Base-by-base conservation (phyloP, 305 asterid genomes). In the Fraxinus nigra region DNA sequence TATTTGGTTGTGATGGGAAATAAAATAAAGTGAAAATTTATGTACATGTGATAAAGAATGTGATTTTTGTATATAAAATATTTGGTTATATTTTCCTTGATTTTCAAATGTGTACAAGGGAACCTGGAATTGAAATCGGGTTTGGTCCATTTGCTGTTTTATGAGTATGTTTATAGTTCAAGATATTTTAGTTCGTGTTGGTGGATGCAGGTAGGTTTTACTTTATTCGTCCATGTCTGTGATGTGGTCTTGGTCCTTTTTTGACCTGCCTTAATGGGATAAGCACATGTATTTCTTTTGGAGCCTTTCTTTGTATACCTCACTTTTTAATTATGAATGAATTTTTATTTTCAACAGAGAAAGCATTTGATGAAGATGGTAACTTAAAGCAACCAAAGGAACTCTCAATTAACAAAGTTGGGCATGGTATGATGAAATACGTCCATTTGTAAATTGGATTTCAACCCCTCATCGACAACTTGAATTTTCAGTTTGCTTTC, bases 381-480 rank as follows among this genome's bases (percentile, higher is more conserved):
- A 89, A 89, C 87, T 84, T 96, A 88, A 96, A 92, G 91, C 98
- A 96, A 87, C 90, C 97, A 59, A 93, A 96, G 87, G 79, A 93
- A 78, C 91, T 96, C 78, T 94, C 99, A 14, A 94, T 94, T 51
- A 94, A 94, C 86, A 96, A 96, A 96, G 99, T 94, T 84, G 98
- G 99, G 22, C 98, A 96, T 81, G 99, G 99, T 96, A 93, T 81
- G 83, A 78, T 72, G 72, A 35, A 63, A 61, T 33, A 22, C 24
- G 37, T 75, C 63, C 74, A 79, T 40, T 33, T 75, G 2, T 65
- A 32, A 28, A 48, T 75, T 32, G 30, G 22, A 69, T 69, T 69
- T 13, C 24, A 69, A 30, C 74, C 20, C 38, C 37, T 11, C n/a
- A 0, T 11, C 10, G 72, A 11, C 46, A 56, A 28, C 34, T 24